These are phyloP conservation scores for Monocercomonoides exilis DNA, from an alignment of 78 protist genomes.

Conservation along the genomic window DNA sequence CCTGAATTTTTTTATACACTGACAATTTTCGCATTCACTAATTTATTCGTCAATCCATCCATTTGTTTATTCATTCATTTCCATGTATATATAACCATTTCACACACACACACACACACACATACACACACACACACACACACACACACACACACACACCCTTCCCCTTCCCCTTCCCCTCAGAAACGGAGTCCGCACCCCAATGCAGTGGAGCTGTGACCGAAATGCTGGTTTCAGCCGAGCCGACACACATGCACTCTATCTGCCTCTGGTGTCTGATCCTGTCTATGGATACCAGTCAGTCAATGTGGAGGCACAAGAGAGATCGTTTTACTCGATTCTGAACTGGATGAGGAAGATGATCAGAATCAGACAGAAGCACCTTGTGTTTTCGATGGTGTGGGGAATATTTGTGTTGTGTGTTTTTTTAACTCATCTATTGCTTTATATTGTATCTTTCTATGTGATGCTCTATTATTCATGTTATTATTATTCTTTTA, in stretches of 20 bases:
- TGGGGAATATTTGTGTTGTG: too few species aligned
- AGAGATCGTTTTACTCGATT: constrained; percentile 33
- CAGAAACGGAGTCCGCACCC: constrained; percentile 64
- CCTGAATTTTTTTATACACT: too few species aligned
- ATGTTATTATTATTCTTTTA: too few species aligned
- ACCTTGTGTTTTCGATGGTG: constrained; percentile 33
- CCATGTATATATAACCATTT: too few species aligned
- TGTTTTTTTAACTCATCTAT: neutral
- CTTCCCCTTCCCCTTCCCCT: too few species aligned
- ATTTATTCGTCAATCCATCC: too few species aligned
- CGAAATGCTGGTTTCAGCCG: neutral
- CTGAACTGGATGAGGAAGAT: constrained; percentile 36
- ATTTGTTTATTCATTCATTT: too few species aligned
- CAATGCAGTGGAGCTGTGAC: constrained; percentile 55
- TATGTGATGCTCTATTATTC: too few species aligned
- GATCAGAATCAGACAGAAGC: constrained; percentile 44
- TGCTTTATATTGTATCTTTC: neutral
- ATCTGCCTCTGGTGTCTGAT: neutral
- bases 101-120: too few species aligned
- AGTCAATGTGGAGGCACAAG: constrained; percentile 43
- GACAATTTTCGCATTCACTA: too few species aligned
- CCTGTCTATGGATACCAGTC: constrained; percentile 39
- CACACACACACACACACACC: too few species aligned
- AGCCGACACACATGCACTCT: constrained; percentile 16
- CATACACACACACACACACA: too few species aligned